phyloP scores from a whole-genome alignment of 805 yeast genomes.

The Metschnikowia peoriensis region DNA sequence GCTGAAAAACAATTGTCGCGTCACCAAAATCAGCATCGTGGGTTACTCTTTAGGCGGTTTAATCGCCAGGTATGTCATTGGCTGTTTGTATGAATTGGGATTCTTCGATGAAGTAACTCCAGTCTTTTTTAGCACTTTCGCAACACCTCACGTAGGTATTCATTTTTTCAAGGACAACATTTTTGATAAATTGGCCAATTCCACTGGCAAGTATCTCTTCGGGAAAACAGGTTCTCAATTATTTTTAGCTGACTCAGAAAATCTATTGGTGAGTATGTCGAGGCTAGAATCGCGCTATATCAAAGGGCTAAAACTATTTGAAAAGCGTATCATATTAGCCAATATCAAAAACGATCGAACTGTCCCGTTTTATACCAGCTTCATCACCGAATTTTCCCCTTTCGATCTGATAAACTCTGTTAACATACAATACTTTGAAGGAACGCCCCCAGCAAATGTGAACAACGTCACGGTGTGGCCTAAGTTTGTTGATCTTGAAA shows the following conservation, averaged over 20 bases:
- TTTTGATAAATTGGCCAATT: slow-evolving; percentile 34
- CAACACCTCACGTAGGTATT: slow-evolving; percentile 62
- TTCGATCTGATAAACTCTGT: slow-evolving; percentile 56
- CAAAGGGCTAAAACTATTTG: slow-evolving; percentile 56
- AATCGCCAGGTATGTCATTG: slow-evolving; percentile 76
- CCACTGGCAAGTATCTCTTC: slow-evolving; percentile 32
- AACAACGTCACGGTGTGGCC: slow-evolving; percentile 42
- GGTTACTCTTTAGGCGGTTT: slow-evolving; percentile 93
- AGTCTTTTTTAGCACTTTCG: slow-evolving; percentile 50
- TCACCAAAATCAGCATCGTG: slow-evolving; percentile 68
- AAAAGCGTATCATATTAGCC: slow-evolving; percentile 60
- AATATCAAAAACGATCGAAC: slow-evolving; percentile 81
- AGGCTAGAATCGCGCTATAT: slow-evolving; percentile 50
- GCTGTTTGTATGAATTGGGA: slow-evolving; percentile 55
- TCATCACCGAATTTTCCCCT: slow-evolving; percentile 70
- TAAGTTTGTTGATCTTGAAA: slow-evolving; percentile 49
- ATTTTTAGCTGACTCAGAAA: slow-evolving; percentile 38
- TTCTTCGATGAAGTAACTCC: slow-evolving; percentile 57
- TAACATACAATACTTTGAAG: slow-evolving; percentile 47
- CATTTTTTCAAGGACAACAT: slow-evolving; percentile 33
- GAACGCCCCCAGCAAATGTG: slow-evolving; percentile 41
- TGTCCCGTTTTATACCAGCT: slow-evolving; percentile 84
- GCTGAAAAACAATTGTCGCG: slow-evolving; percentile 30
- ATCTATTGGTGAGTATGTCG: slow-evolving; percentile 51
- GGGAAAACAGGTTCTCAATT: slow-evolving; percentile 39